Evolutionary conservation across 108 stramenopile species (phyloP).

Genomic region (Cylindrotheca closterium): DNA sequence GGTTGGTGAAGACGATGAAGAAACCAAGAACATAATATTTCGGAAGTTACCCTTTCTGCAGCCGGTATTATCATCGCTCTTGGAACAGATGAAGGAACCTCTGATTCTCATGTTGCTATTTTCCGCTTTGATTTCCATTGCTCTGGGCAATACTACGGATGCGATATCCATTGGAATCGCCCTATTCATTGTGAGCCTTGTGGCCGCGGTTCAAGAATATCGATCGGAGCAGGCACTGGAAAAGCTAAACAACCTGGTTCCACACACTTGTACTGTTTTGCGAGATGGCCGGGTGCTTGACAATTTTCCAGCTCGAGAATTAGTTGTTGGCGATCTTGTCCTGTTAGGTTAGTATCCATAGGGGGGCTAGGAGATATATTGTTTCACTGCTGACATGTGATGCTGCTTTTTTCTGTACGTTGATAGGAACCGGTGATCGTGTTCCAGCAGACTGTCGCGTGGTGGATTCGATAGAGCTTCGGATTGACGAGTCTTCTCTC

Average conservation of each 20-base stretch:
- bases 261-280: constrained; percentile 83
- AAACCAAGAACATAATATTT: constrained; percentile 7
- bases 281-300: constrained; percentile 74
- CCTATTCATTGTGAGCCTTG: constrained; percentile 87
- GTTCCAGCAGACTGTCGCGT: constrained; percentile 97
- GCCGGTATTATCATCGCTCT: constrained; percentile 57
- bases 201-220: constrained; percentile 96
- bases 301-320: constrained; percentile 73
- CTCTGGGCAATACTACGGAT: constrained; percentile 87
- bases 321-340: constrained; percentile 95
- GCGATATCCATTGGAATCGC: constrained; percentile 92
- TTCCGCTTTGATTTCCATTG: constrained; percentile 77
- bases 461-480: constrained; percentile 76
- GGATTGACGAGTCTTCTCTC: constrained; percentile 84
- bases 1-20: constrained; percentile 46
- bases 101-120: constrained; percentile 91
- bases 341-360: constrained; percentile 49
- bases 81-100: constrained; percentile 91
- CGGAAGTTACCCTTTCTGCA: constrained; percentile 28
- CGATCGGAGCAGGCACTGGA: constrained; percentile 88
- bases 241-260: constrained; percentile 84
- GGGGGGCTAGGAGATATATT: too few relatives aligned
- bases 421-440: constrained; percentile 37
- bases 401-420: too few relatives aligned
- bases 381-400: too few relatives aligned